phyloP scores from a whole-genome alignment of 2,329 filamentous ascomycete genomes.

The Colletotrichum falcatum region DNA sequence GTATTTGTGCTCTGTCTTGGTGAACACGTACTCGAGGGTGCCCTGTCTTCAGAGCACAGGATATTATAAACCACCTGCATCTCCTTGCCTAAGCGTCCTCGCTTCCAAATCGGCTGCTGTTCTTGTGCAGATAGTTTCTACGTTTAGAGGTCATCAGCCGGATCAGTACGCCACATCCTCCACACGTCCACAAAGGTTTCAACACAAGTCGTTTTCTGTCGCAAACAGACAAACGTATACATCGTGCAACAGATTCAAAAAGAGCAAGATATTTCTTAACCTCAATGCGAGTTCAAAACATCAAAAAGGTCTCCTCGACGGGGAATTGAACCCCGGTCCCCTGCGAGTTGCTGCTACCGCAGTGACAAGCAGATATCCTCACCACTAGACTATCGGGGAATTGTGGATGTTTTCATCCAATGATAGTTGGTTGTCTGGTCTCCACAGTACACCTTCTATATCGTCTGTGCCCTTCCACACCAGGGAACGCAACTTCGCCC shows the following conservation, averaged over 20 bases:
- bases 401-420: not conserved
- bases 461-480: not conserved
- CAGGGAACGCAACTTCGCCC: fast-evolving
- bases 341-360: slow-evolving; percentile 1
- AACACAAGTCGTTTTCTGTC: too few species aligned
- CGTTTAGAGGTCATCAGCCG: not conserved
- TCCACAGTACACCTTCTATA: fast-evolving
- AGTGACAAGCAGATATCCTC: slow-evolving; percentile 40
- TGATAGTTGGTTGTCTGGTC: not conserved
- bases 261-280: not conserved
- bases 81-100: not conserved
- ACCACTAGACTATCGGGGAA: slow-evolving; percentile 41
- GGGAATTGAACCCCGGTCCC: slow-evolving; percentile 41
- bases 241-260: not conserved
- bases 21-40: not conserved
- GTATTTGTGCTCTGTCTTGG: not conserved
- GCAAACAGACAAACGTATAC: fast-evolving
- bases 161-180: not conserved
- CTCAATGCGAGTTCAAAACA: not conserved
- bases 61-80: fast-evolving
- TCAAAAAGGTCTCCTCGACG: slow-evolving; percentile 31
- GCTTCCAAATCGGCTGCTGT: not conserved
- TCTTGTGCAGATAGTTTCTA: not conserved
- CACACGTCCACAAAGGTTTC: not conserved
- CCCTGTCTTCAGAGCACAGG: not conserved